These are phyloP conservation scores for Thelephora aurantiotincta DNA, from an alignment of 768 basidiomycete species.

Conservation along the genomic window DNA sequence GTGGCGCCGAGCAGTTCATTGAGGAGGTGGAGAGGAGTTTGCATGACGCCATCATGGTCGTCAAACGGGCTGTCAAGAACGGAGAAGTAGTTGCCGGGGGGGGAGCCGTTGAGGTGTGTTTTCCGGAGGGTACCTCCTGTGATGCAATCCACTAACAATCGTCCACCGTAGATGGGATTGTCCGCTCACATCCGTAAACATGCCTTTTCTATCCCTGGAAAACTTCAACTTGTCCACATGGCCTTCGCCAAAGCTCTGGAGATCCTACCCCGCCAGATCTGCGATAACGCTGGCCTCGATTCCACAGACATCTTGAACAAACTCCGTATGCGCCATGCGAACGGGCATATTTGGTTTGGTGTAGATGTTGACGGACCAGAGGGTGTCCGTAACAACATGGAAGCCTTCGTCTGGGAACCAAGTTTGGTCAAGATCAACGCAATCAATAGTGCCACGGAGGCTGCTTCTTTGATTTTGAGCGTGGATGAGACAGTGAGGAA, in stretches of 20 bases:
- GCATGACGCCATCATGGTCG: slow-evolving; percentile 99
- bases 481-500: slow-evolving; percentile 97
- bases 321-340: slow-evolving; percentile 90
- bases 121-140: neutral
- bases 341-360: slow-evolving; percentile 80
- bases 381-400: slow-evolving; percentile 91
- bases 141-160: neutral
- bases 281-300: slow-evolving; percentile 95
- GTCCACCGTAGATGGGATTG: slow-evolving; percentile 69
- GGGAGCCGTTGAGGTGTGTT: slow-evolving; percentile 82
- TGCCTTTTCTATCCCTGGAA: slow-evolving; percentile 87
- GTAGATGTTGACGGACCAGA: slow-evolving; percentile 87
- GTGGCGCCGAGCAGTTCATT: slow-evolving; percentile 98
- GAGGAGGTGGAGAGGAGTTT: slow-evolving; percentile 95
- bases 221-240: slow-evolving; percentile 86
- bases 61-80: slow-evolving; percentile 91
- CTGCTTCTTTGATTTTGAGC: slow-evolving; percentile 88
- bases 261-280: slow-evolving; percentile 95
- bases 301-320: slow-evolving; percentile 97
- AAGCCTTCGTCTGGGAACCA: slow-evolving; percentile 98
- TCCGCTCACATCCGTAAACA: slow-evolving; percentile 89
- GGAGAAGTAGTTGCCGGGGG: slow-evolving; percentile 96
- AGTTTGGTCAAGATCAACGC: slow-evolving; percentile 92
- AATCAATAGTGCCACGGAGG: slow-evolving; percentile 89
- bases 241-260: slow-evolving; percentile 96